Percentiles rank a stretch among this genome's conserved stretches.
These are phyloP conservation scores for Capsicum chinense DNA, from an alignment of 257 asterid species.

Conservation along the genomic window DNA sequence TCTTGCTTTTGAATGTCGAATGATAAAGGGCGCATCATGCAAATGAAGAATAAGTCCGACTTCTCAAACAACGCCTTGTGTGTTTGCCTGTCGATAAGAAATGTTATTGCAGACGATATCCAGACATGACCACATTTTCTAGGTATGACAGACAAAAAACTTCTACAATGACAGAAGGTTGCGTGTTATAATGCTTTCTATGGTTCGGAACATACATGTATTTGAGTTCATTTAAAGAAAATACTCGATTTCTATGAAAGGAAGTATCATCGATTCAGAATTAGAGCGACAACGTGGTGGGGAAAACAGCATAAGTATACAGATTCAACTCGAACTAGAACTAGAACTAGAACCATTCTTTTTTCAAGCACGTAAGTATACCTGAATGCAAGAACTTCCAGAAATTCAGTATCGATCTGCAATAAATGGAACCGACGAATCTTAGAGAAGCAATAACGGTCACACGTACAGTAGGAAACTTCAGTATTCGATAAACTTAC, in stretches of 20 bases:
- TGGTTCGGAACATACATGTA: too few species aligned
- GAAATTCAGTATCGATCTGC: slow-evolving; percentile 57
- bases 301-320: background rate
- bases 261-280: background rate
- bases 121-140: background rate
- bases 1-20: slow-evolving; percentile 67
- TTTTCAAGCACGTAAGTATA: background rate
- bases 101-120: background rate
- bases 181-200: too few species aligned
- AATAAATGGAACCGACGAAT: slow-evolving; percentile 27
- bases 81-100: slow-evolving; percentile 52
- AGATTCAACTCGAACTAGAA: background rate
- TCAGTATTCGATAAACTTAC: slow-evolving; percentile 42
- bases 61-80: slow-evolving; percentile 55
- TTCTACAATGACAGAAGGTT: too few species aligned
- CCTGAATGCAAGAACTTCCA: slow-evolving; percentile 57
- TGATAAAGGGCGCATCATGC: slow-evolving; percentile 68
- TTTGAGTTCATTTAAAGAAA: background rate
- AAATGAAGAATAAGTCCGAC: slow-evolving; percentile 40
- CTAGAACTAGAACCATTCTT: background rate
- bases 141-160: background rate
- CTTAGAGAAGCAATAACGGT: slow-evolving; percentile 28
- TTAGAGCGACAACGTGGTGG: slow-evolving; percentile 9
- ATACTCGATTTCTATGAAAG: background rate
- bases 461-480: slow-evolving; percentile 2